Conservation (phyloP, 192 early-diverging fungal species). For the Umbelopsis vinacea region DNA sequence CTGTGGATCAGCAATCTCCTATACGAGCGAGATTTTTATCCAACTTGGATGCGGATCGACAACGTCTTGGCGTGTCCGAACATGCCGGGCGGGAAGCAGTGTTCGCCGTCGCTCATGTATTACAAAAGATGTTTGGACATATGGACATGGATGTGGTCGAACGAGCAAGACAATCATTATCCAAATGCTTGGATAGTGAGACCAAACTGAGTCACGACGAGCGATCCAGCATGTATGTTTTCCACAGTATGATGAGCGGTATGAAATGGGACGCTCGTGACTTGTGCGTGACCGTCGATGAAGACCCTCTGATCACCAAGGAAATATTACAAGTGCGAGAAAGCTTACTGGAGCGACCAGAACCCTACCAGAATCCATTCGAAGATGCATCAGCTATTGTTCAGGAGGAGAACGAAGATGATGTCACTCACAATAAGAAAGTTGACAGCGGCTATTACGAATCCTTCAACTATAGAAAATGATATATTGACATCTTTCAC, state of each 20-base stretch:
- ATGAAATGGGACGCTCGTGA: conserved; percentile 30
- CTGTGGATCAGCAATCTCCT: conserved; percentile 25
- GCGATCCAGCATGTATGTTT: conserved; percentile 46
- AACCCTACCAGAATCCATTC: conserved; percentile 35
- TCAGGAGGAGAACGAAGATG: background rate
- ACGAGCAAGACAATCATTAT: conserved; percentile 29
- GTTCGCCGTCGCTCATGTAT: conserved; percentile 34
- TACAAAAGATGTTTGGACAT: conserved; percentile 15
- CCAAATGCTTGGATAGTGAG: conserved; percentile 43
- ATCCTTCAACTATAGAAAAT: background rate
- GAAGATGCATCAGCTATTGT: conserved; percentile 39
- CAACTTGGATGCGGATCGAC: background rate
- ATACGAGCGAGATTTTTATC: conserved; percentile 13
- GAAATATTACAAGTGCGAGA: conserved; percentile 1
- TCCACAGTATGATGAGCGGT: conserved; percentile 41
- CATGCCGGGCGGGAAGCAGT: conserved; percentile 32
- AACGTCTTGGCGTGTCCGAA: conserved; percentile 13
- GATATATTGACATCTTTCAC: no score
- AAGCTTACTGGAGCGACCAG: background rate
- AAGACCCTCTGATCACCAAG: conserved; percentile 19
- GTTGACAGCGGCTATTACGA: conserved; percentile 14
- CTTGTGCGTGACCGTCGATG: conserved; percentile 20
- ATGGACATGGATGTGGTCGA: conserved; percentile 27
- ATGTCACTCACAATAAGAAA: background rate
- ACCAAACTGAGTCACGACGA: conserved; percentile 36